phyloP scores from a whole-genome alignment of 345 rosid species.

The Streptanthus diversifolius region DNA sequence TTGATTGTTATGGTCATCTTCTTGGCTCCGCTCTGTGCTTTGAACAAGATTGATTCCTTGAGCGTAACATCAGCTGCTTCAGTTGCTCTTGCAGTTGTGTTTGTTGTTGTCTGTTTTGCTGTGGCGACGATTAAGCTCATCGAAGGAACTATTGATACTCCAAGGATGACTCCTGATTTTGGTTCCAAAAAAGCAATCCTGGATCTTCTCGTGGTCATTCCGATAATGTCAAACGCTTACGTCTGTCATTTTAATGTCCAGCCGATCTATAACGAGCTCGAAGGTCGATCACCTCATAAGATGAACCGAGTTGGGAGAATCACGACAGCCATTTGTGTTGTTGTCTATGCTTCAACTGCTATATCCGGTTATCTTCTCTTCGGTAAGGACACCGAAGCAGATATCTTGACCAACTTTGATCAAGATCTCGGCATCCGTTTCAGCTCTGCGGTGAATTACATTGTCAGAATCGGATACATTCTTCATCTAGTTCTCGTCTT shows the following conservation, averaged over 20 bases:
- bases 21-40: slow-evolving; percentile 78
- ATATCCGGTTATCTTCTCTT: slow-evolving; percentile 83
- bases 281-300: slow-evolving; percentile 67
- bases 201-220: slow-evolving; percentile 94
- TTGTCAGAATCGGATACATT: slow-evolving; percentile 84
- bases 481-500: slow-evolving; percentile 92
- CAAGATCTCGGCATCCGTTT: slow-evolving; percentile 74
- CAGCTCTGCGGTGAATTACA: slow-evolving; percentile 77
- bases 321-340: slow-evolving; percentile 62
- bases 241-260: slow-evolving; percentile 93
- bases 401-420: slow-evolving; percentile 84
- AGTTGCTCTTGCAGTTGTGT: slow-evolving; percentile 83
- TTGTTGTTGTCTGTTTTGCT: slow-evolving; percentile 68
- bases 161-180: slow-evolving; percentile 74
- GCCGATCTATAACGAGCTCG: slow-evolving; percentile 90
- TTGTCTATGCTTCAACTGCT: slow-evolving; percentile 71
- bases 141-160: slow-evolving; percentile 72
- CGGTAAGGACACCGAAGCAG: slow-evolving; percentile 79
- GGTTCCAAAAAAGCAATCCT: slow-evolving; percentile 60
- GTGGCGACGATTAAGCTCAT: slow-evolving; percentile 77
- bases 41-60: slow-evolving; percentile 87
- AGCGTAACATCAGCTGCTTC: slow-evolving; percentile 90
- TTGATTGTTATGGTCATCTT: slow-evolving; percentile 63
- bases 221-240: slow-evolving; percentile 86
- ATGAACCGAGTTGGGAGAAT: slow-evolving; percentile 87